Evolutionary conservation across 768 basidiomycete genomes (phyloP).

Genomic region (Cyathus striatus): DNA sequence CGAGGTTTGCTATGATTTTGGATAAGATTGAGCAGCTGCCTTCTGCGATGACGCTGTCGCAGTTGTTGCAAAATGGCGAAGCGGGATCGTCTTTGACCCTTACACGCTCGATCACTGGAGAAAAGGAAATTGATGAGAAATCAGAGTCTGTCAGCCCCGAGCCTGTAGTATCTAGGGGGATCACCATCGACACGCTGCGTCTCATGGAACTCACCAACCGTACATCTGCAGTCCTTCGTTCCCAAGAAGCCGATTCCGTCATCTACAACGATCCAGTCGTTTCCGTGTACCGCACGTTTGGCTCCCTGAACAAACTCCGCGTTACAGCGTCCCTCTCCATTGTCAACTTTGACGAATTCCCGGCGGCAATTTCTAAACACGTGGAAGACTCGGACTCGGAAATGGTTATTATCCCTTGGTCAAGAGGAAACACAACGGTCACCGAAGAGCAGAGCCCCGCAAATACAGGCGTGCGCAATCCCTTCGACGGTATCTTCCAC

Average conservation of each 20-base stretch:
- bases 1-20: constrained; percentile 67
- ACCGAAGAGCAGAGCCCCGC: constrained; percentile 21
- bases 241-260: constrained; percentile 67
- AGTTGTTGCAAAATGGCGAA: constrained; percentile 54
- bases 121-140: constrained; percentile 20
- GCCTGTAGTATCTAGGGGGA: constrained; percentile 5
- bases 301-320: constrained; percentile 58
- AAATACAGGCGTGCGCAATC: constrained; percentile 35
- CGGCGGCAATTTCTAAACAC: constrained; percentile 58
- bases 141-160: constrained; percentile 5
- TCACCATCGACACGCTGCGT: constrained; percentile 72
- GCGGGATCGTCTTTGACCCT: background rate
- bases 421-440: constrained; percentile 32
- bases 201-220: constrained; percentile 88
- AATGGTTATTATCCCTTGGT: constrained; percentile 86
- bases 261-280: constrained; percentile 69
- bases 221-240: constrained; percentile 82
- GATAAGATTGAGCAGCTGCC: constrained; percentile 80
- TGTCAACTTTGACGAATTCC: constrained; percentile 70
- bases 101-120: constrained; percentile 13
- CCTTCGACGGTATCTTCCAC: constrained; percentile 79
- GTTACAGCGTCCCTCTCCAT: constrained; percentile 72
- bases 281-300: constrained; percentile 75
- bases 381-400: constrained; percentile 54
- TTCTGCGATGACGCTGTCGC: constrained; percentile 74